Evolutionary conservation across 805 yeast species (phyloP).

Genomic region (Ogataea kodamae): DNA sequence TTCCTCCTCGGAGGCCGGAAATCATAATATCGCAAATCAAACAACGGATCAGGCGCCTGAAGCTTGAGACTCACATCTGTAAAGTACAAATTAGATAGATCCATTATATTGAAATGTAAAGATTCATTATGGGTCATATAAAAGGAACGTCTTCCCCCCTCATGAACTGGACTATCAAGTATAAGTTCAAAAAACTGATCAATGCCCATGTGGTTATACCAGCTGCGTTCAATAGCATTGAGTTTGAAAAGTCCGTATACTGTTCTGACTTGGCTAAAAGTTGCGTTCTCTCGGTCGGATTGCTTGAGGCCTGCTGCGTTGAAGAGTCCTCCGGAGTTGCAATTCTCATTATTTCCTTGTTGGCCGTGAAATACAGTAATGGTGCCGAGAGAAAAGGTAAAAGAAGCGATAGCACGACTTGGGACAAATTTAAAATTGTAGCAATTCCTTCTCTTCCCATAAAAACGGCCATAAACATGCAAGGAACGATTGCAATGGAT

Average conservation of each 20-base stretch:
- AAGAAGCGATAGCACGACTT: slow-evolving; percentile 76
- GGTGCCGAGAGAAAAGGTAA: slow-evolving; percentile 87
- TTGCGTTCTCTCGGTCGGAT: too few relatives aligned
- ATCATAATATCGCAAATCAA: too few relatives aligned
- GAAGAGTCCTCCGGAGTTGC: slow-evolving; percentile 33
- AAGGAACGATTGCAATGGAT: slow-evolving; percentile 75
- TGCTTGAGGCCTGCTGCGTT: too few relatives aligned
- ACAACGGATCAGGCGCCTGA: too few relatives aligned
- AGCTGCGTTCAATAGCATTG: slow-evolving; percentile 49
- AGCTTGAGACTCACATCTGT: too few relatives aligned
- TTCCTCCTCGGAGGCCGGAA: too few relatives aligned
- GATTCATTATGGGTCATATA: too few relatives aligned
- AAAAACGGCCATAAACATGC: slow-evolving; percentile 64
- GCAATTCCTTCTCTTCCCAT: slow-evolving; percentile 74
- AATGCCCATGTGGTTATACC: slow-evolving; percentile 67
- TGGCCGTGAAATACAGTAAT: slow-evolving; percentile 74
- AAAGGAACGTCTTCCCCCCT: slow-evolving; percentile 36
- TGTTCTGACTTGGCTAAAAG: too few relatives aligned
- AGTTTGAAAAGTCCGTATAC: slow-evolving; percentile 56
- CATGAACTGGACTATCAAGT: slow-evolving; percentile 34
- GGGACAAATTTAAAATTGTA: slow-evolving; percentile 76
- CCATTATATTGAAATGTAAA: too few relatives aligned
- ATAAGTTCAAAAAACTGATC: slow-evolving; percentile 67
- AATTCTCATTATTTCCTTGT: slow-evolving; percentile 63
- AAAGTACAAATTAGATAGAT: too few relatives aligned